Base-by-base conservation (phyloP, 345 rosid genomes). In the Erodium maritimum region DNA sequence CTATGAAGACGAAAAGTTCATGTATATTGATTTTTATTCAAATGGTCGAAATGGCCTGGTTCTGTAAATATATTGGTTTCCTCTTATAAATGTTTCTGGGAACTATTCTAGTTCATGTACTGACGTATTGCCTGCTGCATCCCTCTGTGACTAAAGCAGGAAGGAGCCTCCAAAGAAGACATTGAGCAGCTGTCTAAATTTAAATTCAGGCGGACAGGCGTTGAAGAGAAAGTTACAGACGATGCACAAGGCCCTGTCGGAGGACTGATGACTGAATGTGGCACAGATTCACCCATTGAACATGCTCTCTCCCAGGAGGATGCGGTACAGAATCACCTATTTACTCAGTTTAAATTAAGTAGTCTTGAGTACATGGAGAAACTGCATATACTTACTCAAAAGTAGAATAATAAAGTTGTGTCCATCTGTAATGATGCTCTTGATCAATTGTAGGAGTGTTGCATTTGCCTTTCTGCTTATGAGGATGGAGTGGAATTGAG, bases 151-250 rank as follows among this genome's bases (percentile, higher is more conserved):
- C 52, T 19, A 23, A 63, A 75, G 60, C 83, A 93, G 99, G 96
- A 86, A 77, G 96, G 96, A 69, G 95, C 99, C 59, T 71, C 99
- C 20, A 83, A 71, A 72, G 96, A 93, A 74, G 99, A 89, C 69
- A 80, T 93, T 64, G 95, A 86, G 46, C 87, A 76, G 69, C 77
- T 91, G 33, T 72, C 85, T 14, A 89, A 85, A 69, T 93, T 76
- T 73, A 89, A 79, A 75, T 93, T 84, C 67, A 83, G 73, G 46
- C 81, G 69, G 61, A 54, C 61, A 58, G 69, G 65, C 23, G 63
- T 71, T 19, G 51, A 68, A 46, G 86, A 83, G 73, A 86, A 84
- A 65, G 70, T 65, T 61, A 10, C 64, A 45, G 68, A 67, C 45
- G 77, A 75, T 61, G 76, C 23, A 1, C 77, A 82, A 73, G 80